phyloP scores from a whole-genome alignment of 257 asterid species.

The Lantana camara region DNA sequence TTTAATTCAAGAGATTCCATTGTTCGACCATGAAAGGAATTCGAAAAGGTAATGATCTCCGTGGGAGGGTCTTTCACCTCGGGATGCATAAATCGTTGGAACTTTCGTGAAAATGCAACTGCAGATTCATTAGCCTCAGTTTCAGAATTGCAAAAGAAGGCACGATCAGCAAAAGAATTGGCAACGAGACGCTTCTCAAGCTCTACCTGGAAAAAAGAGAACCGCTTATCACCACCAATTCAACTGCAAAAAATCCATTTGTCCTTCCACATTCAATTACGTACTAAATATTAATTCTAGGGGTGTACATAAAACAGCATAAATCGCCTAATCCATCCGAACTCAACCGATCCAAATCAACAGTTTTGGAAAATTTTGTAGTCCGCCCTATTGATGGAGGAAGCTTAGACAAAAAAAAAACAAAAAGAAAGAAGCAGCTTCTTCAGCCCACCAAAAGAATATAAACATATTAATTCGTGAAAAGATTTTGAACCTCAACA shows the following conservation, averaged over 20 bases:
- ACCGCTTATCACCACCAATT: not conserved
- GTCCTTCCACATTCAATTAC: too few relatives aligned
- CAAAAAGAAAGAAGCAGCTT: too few relatives aligned
- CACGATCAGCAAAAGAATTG: constrained; percentile 90
- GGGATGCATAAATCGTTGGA: constrained; percentile 58
- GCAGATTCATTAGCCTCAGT: constrained; percentile 99
- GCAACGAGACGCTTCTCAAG: constrained; percentile 79
- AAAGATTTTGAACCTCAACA: too few relatives aligned
- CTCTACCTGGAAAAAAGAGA: constrained; percentile 60
- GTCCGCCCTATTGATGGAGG: too few relatives aligned
- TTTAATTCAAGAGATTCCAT: constrained; percentile 94
- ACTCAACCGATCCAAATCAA: too few relatives aligned
- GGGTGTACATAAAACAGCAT: too few relatives aligned
- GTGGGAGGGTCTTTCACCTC: constrained; percentile 56
- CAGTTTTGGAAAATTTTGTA: too few relatives aligned
- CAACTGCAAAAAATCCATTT: not conserved
- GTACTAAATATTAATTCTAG: too few relatives aligned
- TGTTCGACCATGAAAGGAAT: constrained; percentile 91
- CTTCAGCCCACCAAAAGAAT: too few relatives aligned
- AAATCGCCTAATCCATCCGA: not conserved
- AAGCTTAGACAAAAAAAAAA: too few relatives aligned
- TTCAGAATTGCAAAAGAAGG: constrained; percentile 92
- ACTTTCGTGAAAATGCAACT: constrained; percentile 83
- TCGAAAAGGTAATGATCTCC: constrained; percentile 78
- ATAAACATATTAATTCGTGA: too few relatives aligned